phyloP scores from a whole-genome alignment of 257 asterid genomes.

The Linderniella brevidens region DNA sequence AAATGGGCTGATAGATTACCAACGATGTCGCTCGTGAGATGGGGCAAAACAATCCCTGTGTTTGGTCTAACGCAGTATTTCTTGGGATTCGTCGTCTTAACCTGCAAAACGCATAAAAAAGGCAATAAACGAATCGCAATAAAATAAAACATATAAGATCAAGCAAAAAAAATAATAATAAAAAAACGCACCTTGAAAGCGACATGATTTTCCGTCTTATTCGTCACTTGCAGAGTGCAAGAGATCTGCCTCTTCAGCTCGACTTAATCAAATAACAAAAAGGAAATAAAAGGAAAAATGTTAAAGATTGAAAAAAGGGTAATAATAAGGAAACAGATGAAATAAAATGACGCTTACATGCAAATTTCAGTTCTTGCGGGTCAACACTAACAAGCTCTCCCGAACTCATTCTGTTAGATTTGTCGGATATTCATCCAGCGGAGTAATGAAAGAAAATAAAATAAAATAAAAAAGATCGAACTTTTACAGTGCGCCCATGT shows the following conservation, averaged over 20 bases:
- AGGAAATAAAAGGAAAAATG: not conserved
- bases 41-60: conserved; percentile 58
- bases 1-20: conserved; percentile 10
- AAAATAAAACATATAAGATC: too few relatives aligned
- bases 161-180: not conserved
- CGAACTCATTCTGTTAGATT: conserved; percentile 21
- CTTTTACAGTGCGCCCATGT: too few relatives aligned
- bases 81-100: conserved; percentile 62
- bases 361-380: conserved; percentile 51
- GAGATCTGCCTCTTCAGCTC: conserved; percentile 78
- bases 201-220: conserved; percentile 52
- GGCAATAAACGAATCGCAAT: too few relatives aligned
- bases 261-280: conserved; percentile 23
- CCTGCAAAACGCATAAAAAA: conserved; percentile 8
- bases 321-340: conserved; percentile 1
- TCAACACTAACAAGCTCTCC: conserved; percentile 44
- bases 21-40: conserved; percentile 34
- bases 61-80: conserved; percentile 77
- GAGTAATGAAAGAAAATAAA: too few relatives aligned
- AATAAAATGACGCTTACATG: conserved; percentile 22
- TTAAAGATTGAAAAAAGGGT: not conserved
- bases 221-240: conserved; percentile 50
- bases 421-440: too few relatives aligned
- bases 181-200: conserved; percentile 51
- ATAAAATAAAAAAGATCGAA: too few relatives aligned